Evolutionary conservation across 805 yeast species (phyloP), one percentile per base, ranked within the genome.

Genomic region (Cyberlindnera misumaiensis): DNA sequence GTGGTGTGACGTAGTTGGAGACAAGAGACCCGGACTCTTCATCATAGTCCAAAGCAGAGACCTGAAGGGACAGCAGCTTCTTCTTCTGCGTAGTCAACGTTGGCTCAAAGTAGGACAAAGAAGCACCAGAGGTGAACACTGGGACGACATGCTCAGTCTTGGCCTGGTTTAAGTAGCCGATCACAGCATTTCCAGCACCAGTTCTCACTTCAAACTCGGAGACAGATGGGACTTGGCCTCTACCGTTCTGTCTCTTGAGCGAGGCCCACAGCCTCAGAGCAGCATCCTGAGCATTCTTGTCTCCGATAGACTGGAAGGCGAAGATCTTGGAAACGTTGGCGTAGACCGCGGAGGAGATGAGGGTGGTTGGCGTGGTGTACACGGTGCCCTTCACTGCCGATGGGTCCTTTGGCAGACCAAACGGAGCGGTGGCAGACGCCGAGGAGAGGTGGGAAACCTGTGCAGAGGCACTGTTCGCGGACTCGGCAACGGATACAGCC

Each of bases 111-210:
- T 71, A 77, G 15, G 73, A 66, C 56, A 88, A 68, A 22, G 87
- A 79, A 45, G 76, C 75, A 24, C 86, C 74, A 30, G 89, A 80
- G 34, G 80, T 70, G 28, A 89, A 56, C 37, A 80, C 67, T 53
- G 72, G 44, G 58, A 51, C 18, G 59, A 71, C 43, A 7, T 39
- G 35, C 3, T 55, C 45, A 10, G 39, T 40, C 28, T 67, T 65
- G 18, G 45, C 38, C 18, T 49, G 44, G 20, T 53, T 42, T 38
- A 75, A 59, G 62, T 80, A 89, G 28, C 96, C 97, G 36, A 84
- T 65, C 33, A 90, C 71, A 20, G 84, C 74, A 45, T 77, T 72
- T 33, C 90, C 85, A 25, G 96, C 93, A 51, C 96, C 97, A 3
- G 82, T 67, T 58, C 95, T 77, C 40, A 85, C 74, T 54, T 88